phyloP scores from a whole-genome alignment of 148 eudicot species.

The Oxyria digyna region DNA sequence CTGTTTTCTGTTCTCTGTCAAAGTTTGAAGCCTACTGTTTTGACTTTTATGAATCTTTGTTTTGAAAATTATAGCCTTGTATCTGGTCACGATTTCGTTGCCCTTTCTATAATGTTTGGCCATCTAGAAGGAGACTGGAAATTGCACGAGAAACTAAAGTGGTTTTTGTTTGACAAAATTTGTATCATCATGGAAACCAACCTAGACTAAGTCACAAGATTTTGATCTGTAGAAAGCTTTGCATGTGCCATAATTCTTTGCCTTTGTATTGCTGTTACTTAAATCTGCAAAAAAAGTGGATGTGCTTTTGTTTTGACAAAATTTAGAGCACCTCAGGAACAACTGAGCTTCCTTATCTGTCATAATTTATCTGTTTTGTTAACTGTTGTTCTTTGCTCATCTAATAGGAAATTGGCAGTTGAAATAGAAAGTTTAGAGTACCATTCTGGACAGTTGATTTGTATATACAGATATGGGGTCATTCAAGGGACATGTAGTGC shows the following conservation, averaged over 20 bases:
- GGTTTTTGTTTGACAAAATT: background rate
- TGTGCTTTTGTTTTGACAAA: too few species aligned
- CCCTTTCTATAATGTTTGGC: background rate
- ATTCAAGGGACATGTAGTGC: constrained; percentile 79
- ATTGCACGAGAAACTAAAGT: background rate
- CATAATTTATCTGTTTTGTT: background rate
- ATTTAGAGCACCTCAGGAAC: too few species aligned
- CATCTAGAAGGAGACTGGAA: background rate
- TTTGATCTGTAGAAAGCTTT: background rate
- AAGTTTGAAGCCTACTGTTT: background rate
- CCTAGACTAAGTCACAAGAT: background rate
- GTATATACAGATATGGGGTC: constrained; percentile 53
- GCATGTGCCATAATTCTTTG: background rate
- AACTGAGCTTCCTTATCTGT: background rate
- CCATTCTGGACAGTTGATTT: too few species aligned
- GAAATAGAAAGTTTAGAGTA: background rate
- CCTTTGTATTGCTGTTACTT: background rate
- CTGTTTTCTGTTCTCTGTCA: background rate
- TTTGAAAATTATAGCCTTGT: background rate
- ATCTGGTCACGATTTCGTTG: background rate
- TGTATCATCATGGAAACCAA: too few species aligned
- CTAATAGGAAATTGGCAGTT: background rate
- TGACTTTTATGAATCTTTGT: background rate
- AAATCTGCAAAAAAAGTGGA: too few species aligned
- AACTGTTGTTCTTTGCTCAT: background rate